Evolutionary conservation across 176 grass and related monocot species (phyloP), one percentile per base, ranked within the genome.

Genomic region (Eleusine indica): DNA sequence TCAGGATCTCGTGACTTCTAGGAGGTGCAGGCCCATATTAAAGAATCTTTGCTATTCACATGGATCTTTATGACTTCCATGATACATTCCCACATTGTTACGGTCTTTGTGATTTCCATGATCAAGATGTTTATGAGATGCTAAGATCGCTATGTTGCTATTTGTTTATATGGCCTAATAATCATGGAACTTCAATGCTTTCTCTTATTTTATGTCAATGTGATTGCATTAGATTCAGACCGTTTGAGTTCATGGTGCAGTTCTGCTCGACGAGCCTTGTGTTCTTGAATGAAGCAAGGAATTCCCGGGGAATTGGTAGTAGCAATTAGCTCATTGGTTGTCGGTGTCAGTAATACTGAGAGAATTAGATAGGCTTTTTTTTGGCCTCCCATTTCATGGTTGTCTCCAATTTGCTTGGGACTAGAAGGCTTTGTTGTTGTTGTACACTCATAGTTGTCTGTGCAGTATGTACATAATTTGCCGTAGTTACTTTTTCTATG

Each of bases 161-260:
- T 75, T 82, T 48, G 19, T 18, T 22, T 44, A 25, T 54, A 48
- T 57, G 79, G 58, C 54, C 41, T 62, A 83, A 77, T 57, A 38
- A 67, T 10, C 19, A 86, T 30, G 30, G 4, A 6, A 72, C 30
- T 71, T 5, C 14, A 19, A 38, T 19, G 12, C 21, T 17, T 44
- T 66, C 7, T 74, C 41, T 53, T 77, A 53, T 17, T 52, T 64
- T 22, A 76, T 70, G 48, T 52, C 30, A 43, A 70, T 69, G 30
- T 58, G 21, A 39, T 74, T 19, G 53, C 16, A 66, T 83, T 58
- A 52, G 47, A 19, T 67, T 80, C 70, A 75, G 43, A 84, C 77
- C 48, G n/a, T 67, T 73, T 44, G 40, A 65, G 47, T 66, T 74
- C 4, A 3, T 74, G 7, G 1, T 65, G 40, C 15, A 28, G 41